These are phyloP conservation scores for Torulaspora pretoriensis DNA, from an alignment of 1,139 yeast species.

Conservation along the genomic window DNA sequence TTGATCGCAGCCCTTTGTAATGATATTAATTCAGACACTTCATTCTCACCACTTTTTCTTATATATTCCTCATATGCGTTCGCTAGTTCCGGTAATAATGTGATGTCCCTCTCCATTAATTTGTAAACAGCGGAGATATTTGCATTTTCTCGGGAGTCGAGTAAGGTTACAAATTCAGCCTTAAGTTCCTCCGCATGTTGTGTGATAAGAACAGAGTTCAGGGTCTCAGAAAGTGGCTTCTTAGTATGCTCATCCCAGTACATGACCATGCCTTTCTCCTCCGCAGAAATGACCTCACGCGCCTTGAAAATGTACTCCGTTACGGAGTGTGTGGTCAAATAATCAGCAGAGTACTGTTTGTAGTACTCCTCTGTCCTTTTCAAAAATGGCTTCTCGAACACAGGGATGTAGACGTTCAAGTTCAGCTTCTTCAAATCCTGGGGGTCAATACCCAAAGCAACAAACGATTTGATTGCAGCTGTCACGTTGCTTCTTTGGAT, in stretches of 20 bases:
- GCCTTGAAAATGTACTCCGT: constrained; percentile 90
- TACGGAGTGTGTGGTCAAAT: constrained; percentile 69
- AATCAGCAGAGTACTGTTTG: constrained; percentile 61
- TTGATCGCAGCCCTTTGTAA: constrained; percentile 22
- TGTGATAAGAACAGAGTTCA: constrained; percentile 72
- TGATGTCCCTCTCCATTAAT: constrained; percentile 54
- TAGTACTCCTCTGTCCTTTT: constrained; percentile 72
- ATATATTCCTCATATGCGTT: constrained; percentile 70
- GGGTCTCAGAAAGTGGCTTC: constrained; percentile 65
- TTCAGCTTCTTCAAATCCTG: constrained; percentile 84
- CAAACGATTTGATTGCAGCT: constrained; percentile 79
- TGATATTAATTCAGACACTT: constrained; percentile 26
- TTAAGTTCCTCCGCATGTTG: constrained; percentile 77
- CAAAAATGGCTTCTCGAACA: constrained; percentile 74
- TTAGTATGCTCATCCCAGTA: constrained; percentile 86
- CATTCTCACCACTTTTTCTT: constrained; percentile 41
- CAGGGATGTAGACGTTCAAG: constrained; percentile 71
- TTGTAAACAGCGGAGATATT: constrained; percentile 79
- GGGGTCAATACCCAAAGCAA: constrained; percentile 66
- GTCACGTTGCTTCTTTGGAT: constrained; percentile 67
- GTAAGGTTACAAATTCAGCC: constrained; percentile 64
- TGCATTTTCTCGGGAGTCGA: constrained; percentile 70
- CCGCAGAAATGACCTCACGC: constrained; percentile 76
- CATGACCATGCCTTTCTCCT: constrained; percentile 69
- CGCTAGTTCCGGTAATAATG: constrained; percentile 63